Percentiles rank a stretch among this genome's conserved stretches.
Conservation (phyloP, 2,329 filamentous ascomycete genomes). For the Botrytis cinerea region DNA sequence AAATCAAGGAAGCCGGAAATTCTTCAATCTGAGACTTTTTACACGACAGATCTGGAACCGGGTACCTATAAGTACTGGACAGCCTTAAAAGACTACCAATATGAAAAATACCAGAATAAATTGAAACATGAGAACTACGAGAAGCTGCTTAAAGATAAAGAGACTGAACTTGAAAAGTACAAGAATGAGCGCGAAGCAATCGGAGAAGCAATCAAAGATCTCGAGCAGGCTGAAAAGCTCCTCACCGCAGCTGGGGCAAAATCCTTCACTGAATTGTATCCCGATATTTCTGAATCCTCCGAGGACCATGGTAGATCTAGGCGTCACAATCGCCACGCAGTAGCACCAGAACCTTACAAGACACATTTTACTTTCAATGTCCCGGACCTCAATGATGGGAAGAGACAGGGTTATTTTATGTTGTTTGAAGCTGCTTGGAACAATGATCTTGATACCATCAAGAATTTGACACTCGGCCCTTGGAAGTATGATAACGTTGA, state of each 20-base stretch:
- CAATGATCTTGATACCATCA: constrained; percentile 68
- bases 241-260: constrained; percentile 64
- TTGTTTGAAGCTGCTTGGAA: constrained; percentile 75
- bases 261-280: constrained; percentile 65
- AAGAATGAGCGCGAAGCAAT: constrained; percentile 58
- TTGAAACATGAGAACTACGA: constrained; percentile 35
- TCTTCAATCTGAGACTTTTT: constrained; percentile 49
- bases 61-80: constrained; percentile 59
- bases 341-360: constrained; percentile 28
- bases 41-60: constrained; percentile 51
- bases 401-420: constrained; percentile 60
- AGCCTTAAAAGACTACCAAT: constrained; percentile 30
- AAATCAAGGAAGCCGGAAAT: constrained; percentile 32
- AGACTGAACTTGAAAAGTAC: constrained; percentile 41
- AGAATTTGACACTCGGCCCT: constrained; percentile 59
- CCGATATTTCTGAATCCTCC: constrained; percentile 45
- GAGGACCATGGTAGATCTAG: not conserved
- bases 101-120: constrained; percentile 40
- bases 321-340: not conserved
- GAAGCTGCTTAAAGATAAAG: constrained; percentile 42
- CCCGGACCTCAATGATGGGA: constrained; percentile 53
- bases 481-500: constrained; percentile 54
- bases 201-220: constrained; percentile 50
- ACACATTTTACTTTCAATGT: constrained; percentile 31
- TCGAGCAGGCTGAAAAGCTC: constrained; percentile 55